These are phyloP conservation scores for Paecilomyces niveus DNA, from an alignment of 2,329 filamentous ascomycete genomes.

Conservation along the genomic window DNA sequence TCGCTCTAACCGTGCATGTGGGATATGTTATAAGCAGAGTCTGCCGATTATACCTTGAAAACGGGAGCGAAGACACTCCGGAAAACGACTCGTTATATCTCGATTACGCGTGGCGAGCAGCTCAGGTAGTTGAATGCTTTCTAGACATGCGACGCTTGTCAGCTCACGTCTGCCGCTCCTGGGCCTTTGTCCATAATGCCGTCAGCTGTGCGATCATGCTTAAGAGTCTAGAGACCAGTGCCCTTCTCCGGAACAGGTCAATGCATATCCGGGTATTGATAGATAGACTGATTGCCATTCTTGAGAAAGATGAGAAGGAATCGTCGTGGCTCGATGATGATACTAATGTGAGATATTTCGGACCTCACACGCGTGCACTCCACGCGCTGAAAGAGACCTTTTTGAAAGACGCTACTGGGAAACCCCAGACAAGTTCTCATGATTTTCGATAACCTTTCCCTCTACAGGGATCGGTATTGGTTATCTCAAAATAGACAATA, in stretches of 20 bases:
- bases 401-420: neutral
- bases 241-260: neutral
- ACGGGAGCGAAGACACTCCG: neutral
- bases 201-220: conserved; percentile 15
- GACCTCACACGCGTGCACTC: conserved; percentile 12
- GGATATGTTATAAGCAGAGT: conserved; percentile 12
- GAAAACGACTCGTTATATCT: neutral
- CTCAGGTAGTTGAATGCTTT: conserved; percentile 8
- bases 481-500: too few species aligned
- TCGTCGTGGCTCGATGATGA: conserved; percentile 13
- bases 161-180: conserved; percentile 10
- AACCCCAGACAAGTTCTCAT: neutral
- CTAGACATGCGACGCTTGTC: conserved; percentile 12
- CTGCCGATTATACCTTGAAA: conserved; percentile 3
- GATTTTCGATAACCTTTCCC: neutral
- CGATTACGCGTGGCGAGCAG: conserved; percentile 1
- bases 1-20: conserved; percentile 12
- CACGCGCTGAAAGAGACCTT: conserved; percentile 5
- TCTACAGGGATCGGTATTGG: neutral
- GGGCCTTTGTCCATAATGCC: conserved; percentile 16
- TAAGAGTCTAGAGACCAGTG: conserved; percentile 1
- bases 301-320: conserved; percentile 11
- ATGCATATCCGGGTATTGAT: neutral
- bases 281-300: conserved; percentile 6
- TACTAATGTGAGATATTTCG: conserved; percentile 13